Conservation (phyloP, 305 asterid species). For the Solanum chacoense region DNA sequence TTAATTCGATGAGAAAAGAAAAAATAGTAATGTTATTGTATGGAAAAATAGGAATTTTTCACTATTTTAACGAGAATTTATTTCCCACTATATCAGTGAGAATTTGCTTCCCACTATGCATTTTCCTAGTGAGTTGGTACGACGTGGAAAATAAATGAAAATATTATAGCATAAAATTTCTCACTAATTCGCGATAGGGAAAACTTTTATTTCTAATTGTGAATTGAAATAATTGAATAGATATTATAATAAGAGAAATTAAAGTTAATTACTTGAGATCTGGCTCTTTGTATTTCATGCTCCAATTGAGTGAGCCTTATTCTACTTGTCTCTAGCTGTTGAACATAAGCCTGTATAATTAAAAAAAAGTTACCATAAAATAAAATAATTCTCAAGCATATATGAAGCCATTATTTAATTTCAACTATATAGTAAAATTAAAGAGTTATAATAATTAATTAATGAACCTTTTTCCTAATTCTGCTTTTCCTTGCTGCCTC, state of each 20-base stretch:
- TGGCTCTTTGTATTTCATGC: slow-evolving; percentile 74
- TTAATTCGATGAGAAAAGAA: rapidly evolving
- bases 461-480: slow-evolving; percentile 57
- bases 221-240: too few relatives aligned
- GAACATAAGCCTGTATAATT: slow-evolving; percentile 72
- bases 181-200: too few relatives aligned
- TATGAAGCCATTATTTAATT: background rate
- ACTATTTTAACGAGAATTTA: too few relatives aligned
- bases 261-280: slow-evolving; percentile 46
- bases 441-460: background rate
- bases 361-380: background rate
- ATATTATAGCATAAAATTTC: too few relatives aligned
- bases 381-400: background rate
- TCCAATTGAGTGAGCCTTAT: slow-evolving; percentile 76
- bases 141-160: too few relatives aligned
- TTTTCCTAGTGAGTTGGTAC: too few relatives aligned
- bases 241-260: background rate
- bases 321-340: slow-evolving; percentile 92
- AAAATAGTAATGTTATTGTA: background rate
- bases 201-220: background rate
- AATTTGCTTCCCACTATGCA: too few relatives aligned
- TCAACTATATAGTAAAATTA: background rate
- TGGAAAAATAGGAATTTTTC: too few relatives aligned
- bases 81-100: too few relatives aligned
- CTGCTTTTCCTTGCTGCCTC: slow-evolving; percentile 99